phyloP scores from a whole-genome alignment of 305 asterid species.

The Fraxinus xanthoxyloides region DNA sequence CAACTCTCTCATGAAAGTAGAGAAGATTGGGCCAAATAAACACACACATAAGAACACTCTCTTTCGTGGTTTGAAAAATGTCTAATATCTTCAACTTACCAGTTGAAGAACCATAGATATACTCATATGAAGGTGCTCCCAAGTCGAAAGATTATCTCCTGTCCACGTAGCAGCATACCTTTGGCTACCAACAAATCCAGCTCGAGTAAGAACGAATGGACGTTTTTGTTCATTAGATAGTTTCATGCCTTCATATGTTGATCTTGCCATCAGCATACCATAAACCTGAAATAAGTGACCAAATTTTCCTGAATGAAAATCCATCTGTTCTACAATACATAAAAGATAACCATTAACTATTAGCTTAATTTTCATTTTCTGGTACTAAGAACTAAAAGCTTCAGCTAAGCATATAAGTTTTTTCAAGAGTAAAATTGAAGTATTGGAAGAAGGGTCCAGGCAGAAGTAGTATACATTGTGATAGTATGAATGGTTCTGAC shows the following conservation, averaged over 20 bases:
- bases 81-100: slow-evolving; percentile 38
- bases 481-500: slow-evolving; percentile 78
- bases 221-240: slow-evolving; percentile 68
- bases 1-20: background rate
- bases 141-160: slow-evolving; percentile 91
- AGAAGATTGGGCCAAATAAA: background rate
- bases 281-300: slow-evolving; percentile 54
- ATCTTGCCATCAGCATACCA: slow-evolving; percentile 98
- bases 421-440: background rate
- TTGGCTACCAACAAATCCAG: slow-evolving; percentile 95
- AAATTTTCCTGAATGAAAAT: slow-evolving; percentile 5
- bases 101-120: slow-evolving; percentile 90
- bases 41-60: background rate
- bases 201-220: slow-evolving; percentile 95
- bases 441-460: slow-evolving; percentile 7
- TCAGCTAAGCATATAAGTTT: background rate
- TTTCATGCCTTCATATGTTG: slow-evolving; percentile 90
- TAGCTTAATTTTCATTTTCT: background rate
- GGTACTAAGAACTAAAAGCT: background rate
- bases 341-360: background rate
- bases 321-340: background rate
- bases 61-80: background rate
- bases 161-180: slow-evolving; percentile 99
- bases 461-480: slow-evolving; percentile 62
- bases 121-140: slow-evolving; percentile 99